phyloP scores from a whole-genome alignment of 176 grass and related monocot genomes.

The Paspalum vaginatum region DNA sequence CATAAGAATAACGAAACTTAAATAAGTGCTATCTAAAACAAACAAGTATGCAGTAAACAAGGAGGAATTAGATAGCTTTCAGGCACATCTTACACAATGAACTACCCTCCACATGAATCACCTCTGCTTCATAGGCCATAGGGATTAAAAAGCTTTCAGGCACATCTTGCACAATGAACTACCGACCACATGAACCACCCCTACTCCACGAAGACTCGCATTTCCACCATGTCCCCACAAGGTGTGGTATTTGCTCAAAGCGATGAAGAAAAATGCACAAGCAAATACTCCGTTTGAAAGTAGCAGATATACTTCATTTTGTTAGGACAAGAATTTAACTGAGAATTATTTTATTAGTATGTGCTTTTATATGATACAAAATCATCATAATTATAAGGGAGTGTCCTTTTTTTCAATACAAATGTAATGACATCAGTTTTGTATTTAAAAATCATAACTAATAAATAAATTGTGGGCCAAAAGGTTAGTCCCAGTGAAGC shows the following conservation, averaged over 20 bases:
- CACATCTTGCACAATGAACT: not conserved
- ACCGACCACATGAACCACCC: not conserved
- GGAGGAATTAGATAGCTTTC: not conserved
- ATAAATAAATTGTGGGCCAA: no score
- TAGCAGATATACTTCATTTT: no score
- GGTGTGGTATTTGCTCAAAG: not conserved
- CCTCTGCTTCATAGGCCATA: not conserved
- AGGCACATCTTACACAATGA: not conserved
- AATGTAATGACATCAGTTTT: no score
- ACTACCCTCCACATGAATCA: not conserved
- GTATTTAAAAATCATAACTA: no score
- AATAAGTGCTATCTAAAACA: not conserved
- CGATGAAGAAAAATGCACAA: slow-evolving; percentile 5
- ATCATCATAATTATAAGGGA: no score
- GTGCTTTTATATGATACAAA: no score
- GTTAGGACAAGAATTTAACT: no score
- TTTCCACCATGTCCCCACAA: not conserved
- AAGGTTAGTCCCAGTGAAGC: no score
- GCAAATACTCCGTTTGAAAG: not conserved
- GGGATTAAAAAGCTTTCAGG: not conserved
- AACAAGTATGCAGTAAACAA: not conserved
- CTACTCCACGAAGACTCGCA: not conserved
- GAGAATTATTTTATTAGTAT: no score
- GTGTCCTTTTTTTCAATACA: no score
- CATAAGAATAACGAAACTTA: not conserved